Base-by-base conservation (phyloP, 345 rosid genomes). In the Isatis tinctoria region DNA sequence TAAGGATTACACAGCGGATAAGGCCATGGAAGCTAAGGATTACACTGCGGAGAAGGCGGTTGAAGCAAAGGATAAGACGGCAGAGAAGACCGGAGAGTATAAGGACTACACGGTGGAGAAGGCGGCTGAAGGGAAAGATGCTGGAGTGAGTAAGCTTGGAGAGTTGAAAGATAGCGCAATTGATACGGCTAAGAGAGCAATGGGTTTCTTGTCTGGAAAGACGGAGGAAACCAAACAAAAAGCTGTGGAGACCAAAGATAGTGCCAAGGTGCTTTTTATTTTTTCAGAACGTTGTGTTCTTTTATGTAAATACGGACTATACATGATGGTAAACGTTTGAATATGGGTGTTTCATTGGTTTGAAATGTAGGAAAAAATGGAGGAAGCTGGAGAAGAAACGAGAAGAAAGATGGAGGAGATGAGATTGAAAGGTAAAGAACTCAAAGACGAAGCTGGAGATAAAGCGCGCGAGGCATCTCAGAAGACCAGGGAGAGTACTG, bases 101-200 rank as follows among this genome's bases (percentile, higher is more conserved):
- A 60, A 65, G 53, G 79, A 75, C 13, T 70, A 66, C 12, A 51
- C 74, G 0, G 82, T 63, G 0, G 81, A 84, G 60, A 73, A 73
- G 45, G 82, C 81, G 0, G 36, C 67, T 0, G 81, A 86, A 28
- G 83, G 79, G 2, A 83, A 80, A 73, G 87, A 84, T 2, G 28
- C 22, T 5, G 70, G 75, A 4, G 70, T 27, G 10, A 74, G 83
- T 56, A 85, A 82, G 80, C 74, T 81, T 4, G 80, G 75, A 0
- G 88, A 75, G 77, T 62, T 77, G 61, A 87, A 83, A 73, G 90
- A 85, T 26, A 77, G 77, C n/a, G 86, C 91, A 0, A 73, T 84
- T 5, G 93, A 65, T 6, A 84, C 91, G 1, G 95, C 93, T 0
- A 80, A 81, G 75, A 82, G 80, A 65, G 88, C 96, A 12, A 72